Base-by-base conservation (phyloP, 305 asterid species). In the Fraxinus nigra region DNA sequence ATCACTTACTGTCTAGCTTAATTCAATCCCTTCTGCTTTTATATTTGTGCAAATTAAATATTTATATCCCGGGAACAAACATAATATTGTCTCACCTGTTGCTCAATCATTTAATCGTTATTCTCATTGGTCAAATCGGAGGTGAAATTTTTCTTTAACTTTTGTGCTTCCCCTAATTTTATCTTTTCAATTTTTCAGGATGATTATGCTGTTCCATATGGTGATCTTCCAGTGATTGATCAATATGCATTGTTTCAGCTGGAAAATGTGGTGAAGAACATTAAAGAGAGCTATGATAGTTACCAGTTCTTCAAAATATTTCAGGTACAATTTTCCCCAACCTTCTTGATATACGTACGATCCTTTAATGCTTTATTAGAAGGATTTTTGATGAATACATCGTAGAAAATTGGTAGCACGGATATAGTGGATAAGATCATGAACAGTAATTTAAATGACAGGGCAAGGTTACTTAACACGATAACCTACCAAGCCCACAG, bases 291-390 rank as follows among this genome's bases (percentile, higher is more conserved):
- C 93, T 96, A 96, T 65, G 97, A 96, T 80, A 82, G 80, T 83
- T 94, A 92, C 84, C 99, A 96, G 90, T 96, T 96, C 93, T 96
- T 91, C 90, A 96, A 90, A 88, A 94, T 93, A 80, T 96, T 93
- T 83, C 99, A 96, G 99, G 99, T 93, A 87, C 78, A 26, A 3
- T 76, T 74, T 67, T 54, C 43, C 73, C 79, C 28, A 8, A 9
- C 33, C 33, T 7, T 7, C 72, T 61, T 22, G 30, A 0, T 22
- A 22, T 20, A 61, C 10, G 5, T 7, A 2, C 0, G 0, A 22
- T 4, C 70, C 32, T 61, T 61, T 20, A 2, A 22, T 61, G 13
- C 11, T 61, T 61, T 61, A 20, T 24, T 61, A 6, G 13, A 61
- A 61, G 70, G 70, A 59, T 59, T 59, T 59, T 59, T 24, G 32